Evolutionary conservation across 345 rosid genomes (phyloP), one percentile per base, ranked within the genome.

Genomic region (Brassica nigra): DNA sequence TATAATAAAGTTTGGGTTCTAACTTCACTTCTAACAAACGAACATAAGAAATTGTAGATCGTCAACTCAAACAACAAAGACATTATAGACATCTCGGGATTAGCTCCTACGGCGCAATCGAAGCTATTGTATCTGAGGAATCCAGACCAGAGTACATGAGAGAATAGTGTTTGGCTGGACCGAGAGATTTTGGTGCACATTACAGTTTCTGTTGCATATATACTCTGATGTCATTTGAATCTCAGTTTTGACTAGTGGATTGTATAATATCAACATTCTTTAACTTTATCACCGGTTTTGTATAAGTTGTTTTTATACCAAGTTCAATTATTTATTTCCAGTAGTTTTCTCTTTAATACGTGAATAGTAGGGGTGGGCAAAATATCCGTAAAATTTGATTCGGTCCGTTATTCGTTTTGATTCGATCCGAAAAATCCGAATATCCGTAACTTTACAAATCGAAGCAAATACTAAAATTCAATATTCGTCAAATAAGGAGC

Each of bases 21-120:
- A 11, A 44, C 54, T 44, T 44, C 54, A 44, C 54, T 9, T 44
- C n/a, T 44, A 44, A 11, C 54, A 44, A 44, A 44, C n/a, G 4
- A 44, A 44, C n/a, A 44, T 5, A 11, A 3, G 1, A 44, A 44
- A 44, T 4, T 44, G 15, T 44, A 44, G 15, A 80, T 95, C 68
- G 97, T 95, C 80, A 82, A 93, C 75, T 98, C 99, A 7, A 85
- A 78, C 82, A 93, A 95, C 91, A 95, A 93, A 76, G 82, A 89
- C 79, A 89, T 95, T 76, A 88, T 89, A 83, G 97, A 95, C 87
- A 90, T 95, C 84, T 98, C 97, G 14, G 97, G 97, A 76, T 63
- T 93, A 87, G 97, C 99, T 68, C 98, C 99, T 12, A 98, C 93
- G 8, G 98, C 91, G 4, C 98, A 91, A 4, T 66, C 97, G 31